These are phyloP conservation scores for Fusarium robinianum DNA, from an alignment of 2,329 filamentous ascomycete species.

Conservation along the genomic window DNA sequence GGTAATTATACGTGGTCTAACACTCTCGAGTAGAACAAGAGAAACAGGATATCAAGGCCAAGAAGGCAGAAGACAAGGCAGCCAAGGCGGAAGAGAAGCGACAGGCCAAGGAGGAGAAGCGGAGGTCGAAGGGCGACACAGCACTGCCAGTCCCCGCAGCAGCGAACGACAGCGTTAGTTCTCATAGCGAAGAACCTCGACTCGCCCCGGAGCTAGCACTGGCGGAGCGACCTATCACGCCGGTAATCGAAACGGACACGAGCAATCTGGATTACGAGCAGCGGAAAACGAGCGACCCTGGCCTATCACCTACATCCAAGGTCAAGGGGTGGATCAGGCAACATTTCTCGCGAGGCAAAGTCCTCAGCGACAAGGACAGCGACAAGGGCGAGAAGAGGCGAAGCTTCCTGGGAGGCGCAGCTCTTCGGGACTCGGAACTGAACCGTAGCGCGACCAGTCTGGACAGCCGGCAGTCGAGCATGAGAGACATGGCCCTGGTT, in stretches of 20 bases:
- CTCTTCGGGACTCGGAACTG: constrained; percentile 48
- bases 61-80: constrained; percentile 41
- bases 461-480: constrained; percentile 48
- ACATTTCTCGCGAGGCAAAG: constrained; percentile 53
- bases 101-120: constrained; percentile 56
- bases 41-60: constrained; percentile 45
- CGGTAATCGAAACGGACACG: constrained; percentile 22
- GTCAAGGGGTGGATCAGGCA: constrained; percentile 62
- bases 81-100: constrained; percentile 60
- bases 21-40: constrained; percentile 47
- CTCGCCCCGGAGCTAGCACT: constrained; percentile 9
- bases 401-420: constrained; percentile 57
- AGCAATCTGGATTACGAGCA: constrained; percentile 20
- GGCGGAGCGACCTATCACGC: constrained; percentile 4
- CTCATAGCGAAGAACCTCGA: constrained; percentile 14
- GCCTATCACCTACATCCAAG: constrained; percentile 45
- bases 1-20: too few species aligned
- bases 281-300: constrained; percentile 25
- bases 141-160: constrained; percentile 17
- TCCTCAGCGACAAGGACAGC: constrained; percentile 45
- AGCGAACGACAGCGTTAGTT: constrained; percentile 18
- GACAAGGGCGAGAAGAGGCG: constrained; percentile 44
- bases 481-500: constrained; percentile 54
- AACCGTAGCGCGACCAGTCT: constrained; percentile 52
- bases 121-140: constrained; percentile 44